Percentiles rank a stretch among this genome's conserved stretches.
Evolutionary conservation across 2,329 filamentous ascomycete species (phyloP).

Genomic region (Pyrenophora tritici-repentis): DNA sequence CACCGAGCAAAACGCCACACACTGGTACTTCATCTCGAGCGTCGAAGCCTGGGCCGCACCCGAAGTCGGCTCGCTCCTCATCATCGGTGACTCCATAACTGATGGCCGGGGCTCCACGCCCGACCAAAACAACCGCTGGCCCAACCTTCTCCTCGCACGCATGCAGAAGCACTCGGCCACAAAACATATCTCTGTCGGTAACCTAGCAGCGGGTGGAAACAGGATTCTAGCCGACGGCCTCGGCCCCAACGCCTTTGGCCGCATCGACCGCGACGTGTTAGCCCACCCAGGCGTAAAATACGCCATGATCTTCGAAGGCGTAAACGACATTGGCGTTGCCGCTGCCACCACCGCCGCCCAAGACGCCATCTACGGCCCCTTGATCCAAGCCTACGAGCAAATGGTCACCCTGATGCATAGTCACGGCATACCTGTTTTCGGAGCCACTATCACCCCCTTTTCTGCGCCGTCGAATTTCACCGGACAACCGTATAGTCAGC

Average conservation of each 20-base stretch:
- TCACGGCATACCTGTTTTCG: constrained; percentile 62
- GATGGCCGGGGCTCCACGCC: constrained; percentile 66
- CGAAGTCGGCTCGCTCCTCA: constrained; percentile 53
- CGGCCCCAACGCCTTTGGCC: constrained; percentile 64
- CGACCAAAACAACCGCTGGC: constrained; percentile 61
- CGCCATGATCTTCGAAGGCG: constrained; percentile 69
- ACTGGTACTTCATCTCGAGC: constrained; percentile 63
- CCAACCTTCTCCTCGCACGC: constrained; percentile 50
- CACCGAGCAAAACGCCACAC: constrained; percentile 46
- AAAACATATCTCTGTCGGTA: constrained; percentile 61
- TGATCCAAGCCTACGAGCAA: constrained; percentile 64
- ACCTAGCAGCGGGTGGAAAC: constrained; percentile 73
- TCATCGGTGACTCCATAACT: constrained; percentile 69
- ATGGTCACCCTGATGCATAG: constrained; percentile 61
- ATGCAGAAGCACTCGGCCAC: constrained; percentile 50
- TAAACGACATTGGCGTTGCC: constrained; percentile 65
- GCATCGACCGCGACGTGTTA: constrained; percentile 69
- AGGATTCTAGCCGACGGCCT: constrained; percentile 65
- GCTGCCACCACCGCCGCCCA: constrained; percentile 54
- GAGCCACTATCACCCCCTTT: constrained; percentile 70
- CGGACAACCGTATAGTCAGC: constrained; percentile 34
- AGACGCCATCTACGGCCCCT: constrained; percentile 52
- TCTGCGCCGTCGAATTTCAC: constrained; percentile 44
- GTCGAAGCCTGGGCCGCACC: constrained; percentile 60
- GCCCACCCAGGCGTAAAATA: constrained; percentile 62